Evolutionary conservation across 139 green algal species (phyloP), one percentile per base, ranked within the genome.

Genomic region (Chloropicon primus): DNA sequence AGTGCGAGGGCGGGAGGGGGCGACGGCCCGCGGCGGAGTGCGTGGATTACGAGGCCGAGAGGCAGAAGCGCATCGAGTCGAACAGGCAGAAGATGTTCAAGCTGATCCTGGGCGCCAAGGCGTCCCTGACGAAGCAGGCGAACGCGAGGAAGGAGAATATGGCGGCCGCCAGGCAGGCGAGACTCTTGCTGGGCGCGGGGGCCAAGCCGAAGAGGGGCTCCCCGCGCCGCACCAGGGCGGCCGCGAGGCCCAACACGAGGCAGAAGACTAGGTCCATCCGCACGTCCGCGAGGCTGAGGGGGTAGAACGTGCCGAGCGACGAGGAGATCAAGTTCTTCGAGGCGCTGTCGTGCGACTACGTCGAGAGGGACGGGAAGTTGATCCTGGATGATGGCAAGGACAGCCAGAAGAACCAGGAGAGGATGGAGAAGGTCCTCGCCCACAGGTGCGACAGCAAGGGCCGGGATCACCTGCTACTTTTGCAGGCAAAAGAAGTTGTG

Each of bases 401-500:
- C 41, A 62, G 10, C 41, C 5, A 62, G 41, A 17, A 62, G 41
- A 17, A 28, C 29, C 28, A 77, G 26, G 81, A 82, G 25, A 73
- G 76, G 74, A 71, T 81, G 75, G 77, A 71, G 28, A 74, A 82
- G 74, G 72, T 87, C 24, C 71, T 86, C 25, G 78, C 71, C 22
- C 27, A 74, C 21, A 80, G 85, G 27, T 90, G 86, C 80, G 73
- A 77, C 79, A 85, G 76, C 80, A 41, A 78, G 25, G 81, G 81
- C 53, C 41, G 22, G 54, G 10, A 79, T 77, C 22, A 80, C 3
- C 25, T 80, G 71, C 77, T 27, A 77, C 82, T 93, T 93, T 81
- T 89, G 88, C 83, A 80, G 88, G 29, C 2, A 82, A 28, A 93
- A 93, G 83, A 92, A 89, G 87, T 84, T 92, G 76, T 93, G 89